Conservation (phyloP, 352 stramenopile genomes). For the Globisporangium solare region DNA sequence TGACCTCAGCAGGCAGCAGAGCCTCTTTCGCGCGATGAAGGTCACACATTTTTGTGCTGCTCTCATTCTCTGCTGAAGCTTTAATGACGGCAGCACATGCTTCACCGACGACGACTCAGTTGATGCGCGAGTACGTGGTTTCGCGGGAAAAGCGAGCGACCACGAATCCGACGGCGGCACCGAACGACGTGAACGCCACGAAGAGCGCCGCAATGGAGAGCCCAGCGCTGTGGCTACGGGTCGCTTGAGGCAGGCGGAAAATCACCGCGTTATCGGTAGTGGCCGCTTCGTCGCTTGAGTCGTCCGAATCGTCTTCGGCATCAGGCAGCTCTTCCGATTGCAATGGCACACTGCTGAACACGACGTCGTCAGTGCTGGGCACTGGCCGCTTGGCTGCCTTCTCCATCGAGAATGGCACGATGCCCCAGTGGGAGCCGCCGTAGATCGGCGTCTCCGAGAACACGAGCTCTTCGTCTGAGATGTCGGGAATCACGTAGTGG, state of each 20-base stretch:
- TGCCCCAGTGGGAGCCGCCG: slow-evolving; percentile 51
- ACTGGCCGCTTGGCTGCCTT: slow-evolving; percentile 81
- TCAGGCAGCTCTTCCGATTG: slow-evolving; percentile 39
- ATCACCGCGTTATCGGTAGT: not conserved
- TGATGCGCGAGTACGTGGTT: slow-evolving; percentile 13
- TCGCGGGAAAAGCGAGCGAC: slow-evolving; percentile 12
- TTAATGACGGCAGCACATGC: not conserved
- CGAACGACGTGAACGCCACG: slow-evolving; percentile 13
- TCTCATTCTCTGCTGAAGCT: not conserved
- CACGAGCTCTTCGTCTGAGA: slow-evolving; percentile 45
- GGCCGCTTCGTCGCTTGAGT: slow-evolving; percentile 7
- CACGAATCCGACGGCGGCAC: slow-evolving; percentile 10
- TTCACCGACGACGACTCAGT: slow-evolving; percentile 5
- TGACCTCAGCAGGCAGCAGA: not conserved
- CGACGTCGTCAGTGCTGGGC: slow-evolving; percentile 63
- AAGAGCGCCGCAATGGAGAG: slow-evolving; percentile 9
- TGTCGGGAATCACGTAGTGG: slow-evolving; percentile 70
- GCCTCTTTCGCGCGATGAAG: not conserved
- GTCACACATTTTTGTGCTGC: not conserved
- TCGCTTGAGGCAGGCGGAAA: slow-evolving; percentile 8
- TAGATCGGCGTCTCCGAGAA: slow-evolving; percentile 59
- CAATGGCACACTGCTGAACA: slow-evolving; percentile 46
- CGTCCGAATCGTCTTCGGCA: slow-evolving; percentile 18
- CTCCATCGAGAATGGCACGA: slow-evolving; percentile 45
- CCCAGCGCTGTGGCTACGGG: not conserved